Evolutionary conservation across 2,329 filamentous ascomycete genomes (phyloP).

Genomic region (Chalara sp.): DNA sequence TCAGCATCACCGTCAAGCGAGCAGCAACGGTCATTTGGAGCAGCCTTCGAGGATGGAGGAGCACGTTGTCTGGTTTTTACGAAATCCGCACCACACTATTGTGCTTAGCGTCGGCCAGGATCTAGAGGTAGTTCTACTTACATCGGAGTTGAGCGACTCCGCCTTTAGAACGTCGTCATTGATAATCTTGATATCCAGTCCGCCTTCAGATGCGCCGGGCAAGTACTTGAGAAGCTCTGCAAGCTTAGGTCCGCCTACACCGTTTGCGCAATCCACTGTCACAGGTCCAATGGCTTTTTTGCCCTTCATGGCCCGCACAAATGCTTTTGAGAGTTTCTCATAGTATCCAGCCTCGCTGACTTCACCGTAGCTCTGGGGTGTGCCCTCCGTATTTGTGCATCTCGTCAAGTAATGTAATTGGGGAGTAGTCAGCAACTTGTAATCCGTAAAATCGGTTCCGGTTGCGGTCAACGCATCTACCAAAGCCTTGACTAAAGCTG

Average conservation of each 20-base stretch:
- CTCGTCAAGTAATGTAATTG: constrained; percentile 95
- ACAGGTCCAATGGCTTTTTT: constrained; percentile 68
- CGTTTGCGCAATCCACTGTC: constrained; percentile 92
- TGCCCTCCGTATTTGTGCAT: constrained; percentile 87
- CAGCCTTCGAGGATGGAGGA: constrained; percentile 74
- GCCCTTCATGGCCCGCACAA: constrained; percentile 74
- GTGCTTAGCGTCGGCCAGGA: constrained; percentile 8
- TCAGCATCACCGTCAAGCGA: constrained; percentile 95
- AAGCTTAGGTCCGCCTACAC: constrained; percentile 89
- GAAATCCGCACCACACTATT: constrained; percentile 84
- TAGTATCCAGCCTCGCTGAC: constrained; percentile 91
- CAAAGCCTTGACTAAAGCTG: constrained; percentile 72
- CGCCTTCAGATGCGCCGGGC: constrained; percentile 57
- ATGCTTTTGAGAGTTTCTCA: constrained; percentile 80
- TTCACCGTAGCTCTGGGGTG: constrained; percentile 79
- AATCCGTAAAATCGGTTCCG: constrained; percentile 70
- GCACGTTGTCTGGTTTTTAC: constrained; percentile 96
- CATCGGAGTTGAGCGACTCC: constrained; percentile 81
- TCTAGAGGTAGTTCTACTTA: constrained; percentile 34
- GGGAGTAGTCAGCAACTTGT: constrained; percentile 90
- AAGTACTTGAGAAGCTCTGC: constrained; percentile 79
- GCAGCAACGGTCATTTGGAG: constrained; percentile 71
- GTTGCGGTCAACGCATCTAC: constrained; percentile 73
- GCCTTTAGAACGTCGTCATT: constrained; percentile 92
- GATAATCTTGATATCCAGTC: constrained; percentile 75